These are phyloP conservation scores for Nemania serpens DNA, from an alignment of 2,329 filamentous ascomycete genomes.

Conservation along the genomic window DNA sequence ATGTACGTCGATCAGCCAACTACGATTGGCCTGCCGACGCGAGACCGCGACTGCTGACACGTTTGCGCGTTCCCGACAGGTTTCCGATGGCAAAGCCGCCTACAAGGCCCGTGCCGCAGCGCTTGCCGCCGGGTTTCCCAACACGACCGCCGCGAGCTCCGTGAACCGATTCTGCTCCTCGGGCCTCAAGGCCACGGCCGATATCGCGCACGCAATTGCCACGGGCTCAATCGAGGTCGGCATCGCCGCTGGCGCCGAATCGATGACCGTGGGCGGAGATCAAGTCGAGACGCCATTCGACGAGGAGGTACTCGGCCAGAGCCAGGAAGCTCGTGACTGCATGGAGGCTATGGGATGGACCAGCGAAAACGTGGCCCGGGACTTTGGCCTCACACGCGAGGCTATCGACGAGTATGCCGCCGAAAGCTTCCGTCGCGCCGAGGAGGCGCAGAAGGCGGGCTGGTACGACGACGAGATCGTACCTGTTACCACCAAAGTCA, in stretches of 20 bases:
- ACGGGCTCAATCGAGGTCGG: slow-evolving; percentile 83
- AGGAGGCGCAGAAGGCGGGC: slow-evolving; percentile 86
- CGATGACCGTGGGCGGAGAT: slow-evolving; percentile 79
- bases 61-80: slow-evolving; percentile 50
- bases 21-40: background rate
- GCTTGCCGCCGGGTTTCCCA: slow-evolving; percentile 90
- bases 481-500: slow-evolving; percentile 80
- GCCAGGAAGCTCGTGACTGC: slow-evolving; percentile 82
- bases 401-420: slow-evolving; percentile 84
- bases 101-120: slow-evolving; percentile 90
- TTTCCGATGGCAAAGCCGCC: slow-evolving; percentile 81
- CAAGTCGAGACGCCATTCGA: slow-evolving; percentile 74
- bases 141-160: slow-evolving; percentile 79
- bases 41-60: slow-evolving; percentile 7
- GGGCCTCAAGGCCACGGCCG: slow-evolving; percentile 91
- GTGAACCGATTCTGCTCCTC: slow-evolving; percentile 98
- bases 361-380: slow-evolving; percentile 89
- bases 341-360: slow-evolving; percentile 98
- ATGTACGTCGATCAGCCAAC: slow-evolving; percentile 59
- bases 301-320: slow-evolving; percentile 70
- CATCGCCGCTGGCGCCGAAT: slow-evolving; percentile 85
- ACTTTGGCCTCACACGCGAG: slow-evolving; percentile 83
- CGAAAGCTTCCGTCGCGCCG: slow-evolving; percentile 85
- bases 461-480: slow-evolving; percentile 94
- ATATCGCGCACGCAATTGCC: slow-evolving; percentile 87